A percentile compares a stretch with the other conserved stretches of the same genome.
Evolutionary conservation across 306 rosid species (phyloP).

Genomic region (Vicia sativa): DNA sequence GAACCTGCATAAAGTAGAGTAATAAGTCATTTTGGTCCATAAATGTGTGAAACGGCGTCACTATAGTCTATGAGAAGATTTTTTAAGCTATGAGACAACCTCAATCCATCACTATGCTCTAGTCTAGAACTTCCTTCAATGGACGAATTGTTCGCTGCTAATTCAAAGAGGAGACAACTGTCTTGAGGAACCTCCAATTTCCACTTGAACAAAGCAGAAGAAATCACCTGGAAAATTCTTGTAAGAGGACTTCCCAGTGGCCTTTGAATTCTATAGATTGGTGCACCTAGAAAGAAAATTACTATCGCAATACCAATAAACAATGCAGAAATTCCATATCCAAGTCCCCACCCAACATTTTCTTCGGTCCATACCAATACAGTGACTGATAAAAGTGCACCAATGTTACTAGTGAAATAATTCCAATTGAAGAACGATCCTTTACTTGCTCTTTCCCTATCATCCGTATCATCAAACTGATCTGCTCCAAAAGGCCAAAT

Average conservation of each 20-base stretch:
- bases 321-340: slow-evolving; percentile 85
- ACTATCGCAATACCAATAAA: slow-evolving; percentile 65
- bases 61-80: not conserved
- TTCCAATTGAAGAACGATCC: slow-evolving; percentile 93
- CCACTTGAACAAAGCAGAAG: slow-evolving; percentile 68
- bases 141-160: slow-evolving; percentile 58
- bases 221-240: slow-evolving; percentile 82
- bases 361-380: slow-evolving; percentile 79
- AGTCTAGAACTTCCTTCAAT: slow-evolving; percentile 73
- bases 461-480: slow-evolving; percentile 88
- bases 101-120: slow-evolving; percentile 73
- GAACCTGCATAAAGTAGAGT: slow-evolving; percentile 48
- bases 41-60: not conserved
- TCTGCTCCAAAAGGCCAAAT: slow-evolving; percentile 90
- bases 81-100: slow-evolving; percentile 46
- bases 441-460: slow-evolving; percentile 70
- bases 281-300: slow-evolving; percentile 74
- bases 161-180: slow-evolving; percentile 63
- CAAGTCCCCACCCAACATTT: slow-evolving; percentile 90
- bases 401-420: slow-evolving; percentile 81
- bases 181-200: slow-evolving; percentile 62
- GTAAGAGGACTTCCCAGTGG: slow-evolving; percentile 87
- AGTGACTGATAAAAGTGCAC: slow-evolving; percentile 77
- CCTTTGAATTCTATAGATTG: slow-evolving; percentile 70
- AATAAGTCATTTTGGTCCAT: not conserved